Percentiles rank a stretch among this genome's conserved stretches.
Evolutionary conservation across 768 basidiomycete genomes (phyloP).

Genomic region (Leccinum barrowsii): DNA sequence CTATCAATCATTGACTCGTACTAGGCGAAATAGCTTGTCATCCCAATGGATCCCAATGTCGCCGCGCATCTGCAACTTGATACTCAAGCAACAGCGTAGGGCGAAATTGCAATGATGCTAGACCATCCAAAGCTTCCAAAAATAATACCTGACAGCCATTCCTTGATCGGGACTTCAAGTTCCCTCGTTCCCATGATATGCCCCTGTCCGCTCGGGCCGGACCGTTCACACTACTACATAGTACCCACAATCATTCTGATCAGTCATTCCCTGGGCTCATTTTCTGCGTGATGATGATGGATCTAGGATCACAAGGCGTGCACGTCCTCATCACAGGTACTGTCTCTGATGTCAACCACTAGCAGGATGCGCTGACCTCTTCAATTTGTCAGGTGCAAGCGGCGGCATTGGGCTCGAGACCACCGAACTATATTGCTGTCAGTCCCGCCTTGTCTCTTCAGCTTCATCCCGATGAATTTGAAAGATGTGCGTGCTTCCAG

Average conservation of each 20-base stretch:
- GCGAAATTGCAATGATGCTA: too few relatives aligned
- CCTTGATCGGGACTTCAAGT: neutral
- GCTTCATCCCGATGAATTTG: too few relatives aligned
- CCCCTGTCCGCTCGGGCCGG: neutral
- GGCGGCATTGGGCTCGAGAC: conserved; percentile 71
- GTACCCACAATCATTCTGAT: neutral
- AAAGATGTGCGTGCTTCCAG: conserved; percentile 19
- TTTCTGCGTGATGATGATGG: conserved; percentile 38
- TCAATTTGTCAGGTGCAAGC: conserved; percentile 48
- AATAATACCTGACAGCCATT: too few relatives aligned
- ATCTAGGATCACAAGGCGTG: conserved; percentile 54
- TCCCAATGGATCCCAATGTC: too few relatives aligned
- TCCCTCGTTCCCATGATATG: neutral
- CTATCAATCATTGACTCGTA: too few relatives aligned
- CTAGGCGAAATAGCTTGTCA: too few relatives aligned
- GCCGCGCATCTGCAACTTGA: too few relatives aligned
- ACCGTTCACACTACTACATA: neutral
- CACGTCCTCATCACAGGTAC: conserved; percentile 67
- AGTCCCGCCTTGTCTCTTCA: conserved; percentile 11
- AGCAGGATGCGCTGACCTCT: neutral
- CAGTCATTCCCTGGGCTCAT: neutral
- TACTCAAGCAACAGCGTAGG: too few relatives aligned
- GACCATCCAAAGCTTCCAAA: too few relatives aligned
- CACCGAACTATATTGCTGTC: conserved; percentile 50
- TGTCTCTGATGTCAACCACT: neutral